Evolutionary conservation across 805 yeast genomes (phyloP), one percentile per base, ranked within the genome.

Genomic region (Nakazawaea ishiwadae): DNA sequence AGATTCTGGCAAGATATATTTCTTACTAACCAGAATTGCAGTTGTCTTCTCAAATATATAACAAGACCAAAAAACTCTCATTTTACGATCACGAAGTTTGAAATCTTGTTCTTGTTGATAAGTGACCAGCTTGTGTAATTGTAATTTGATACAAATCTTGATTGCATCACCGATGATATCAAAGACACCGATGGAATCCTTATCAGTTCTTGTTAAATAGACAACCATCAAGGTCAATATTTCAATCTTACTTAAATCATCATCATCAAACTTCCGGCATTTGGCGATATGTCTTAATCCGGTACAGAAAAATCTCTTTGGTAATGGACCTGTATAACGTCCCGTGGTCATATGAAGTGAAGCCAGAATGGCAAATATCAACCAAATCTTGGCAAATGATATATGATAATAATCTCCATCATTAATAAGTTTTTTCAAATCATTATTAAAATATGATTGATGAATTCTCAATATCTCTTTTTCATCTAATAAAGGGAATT

Each of bases 41-140:
- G 78, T 75, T 60, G 79, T 69, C 52, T 83, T 69, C 51, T 80
- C 86, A 34, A 77, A 52, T n/a, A 77, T 51, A 53, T 79, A 80
- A 6, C 73, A 72, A 53, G 81, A 75, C 85, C 85, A 80, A 61
- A 81, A 80, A 14, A 76, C 59, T 47, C 84, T 65, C 58, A 77
- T 56, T 51, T 66, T 69, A 39, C 65, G 63, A 46, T 70, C 68
- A 42, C 55, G 54, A 47, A 18, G 4, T 39, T 48, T 50, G 16
- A 49, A 37, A 23, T 51, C 50, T 18, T 48, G 23, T 12, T 56
- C 29, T 24, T 55, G 55, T 31, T 51, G 43, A 48, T 71, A 71
- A 2, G 68, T 49, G 31, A 50, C 52, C 11, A 59, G 50, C 46
- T 62, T 66, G 50, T 71, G 68, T 26, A 71, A 50, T 11, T 57